Evolutionary conservation across 2,329 filamentous ascomycete genomes (phyloP).

Genomic region (Biscogniauxia marginata): DNA sequence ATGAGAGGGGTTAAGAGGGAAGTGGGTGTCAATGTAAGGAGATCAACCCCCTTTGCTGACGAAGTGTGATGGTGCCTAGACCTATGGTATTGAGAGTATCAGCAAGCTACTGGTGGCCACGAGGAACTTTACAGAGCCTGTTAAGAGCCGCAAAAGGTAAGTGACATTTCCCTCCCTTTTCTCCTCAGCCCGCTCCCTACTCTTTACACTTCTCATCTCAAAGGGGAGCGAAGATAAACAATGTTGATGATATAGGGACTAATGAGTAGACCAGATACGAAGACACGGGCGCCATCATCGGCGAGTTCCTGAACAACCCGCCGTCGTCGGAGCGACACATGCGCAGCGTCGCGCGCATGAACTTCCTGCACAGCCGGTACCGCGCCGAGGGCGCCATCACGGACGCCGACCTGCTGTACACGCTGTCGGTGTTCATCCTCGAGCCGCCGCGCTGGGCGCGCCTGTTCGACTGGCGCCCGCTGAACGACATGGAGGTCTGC

Average conservation of each 20-base stretch:
- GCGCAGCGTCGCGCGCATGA: constrained; percentile 37
- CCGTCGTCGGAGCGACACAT: constrained; percentile 36
- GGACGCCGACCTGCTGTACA: constrained; percentile 40
- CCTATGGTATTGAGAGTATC: constrained; percentile 34
- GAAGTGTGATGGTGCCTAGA: constrained; percentile 16
- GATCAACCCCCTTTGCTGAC: neutral
- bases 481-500: constrained; percentile 67
- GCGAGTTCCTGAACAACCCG: constrained; percentile 34
- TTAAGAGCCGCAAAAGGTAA: constrained; percentile 32
- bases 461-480: constrained; percentile 66
- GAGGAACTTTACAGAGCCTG: constrained; percentile 31
- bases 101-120: constrained; percentile 31
- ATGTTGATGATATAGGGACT: neutral
- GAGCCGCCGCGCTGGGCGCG: constrained; percentile 65
- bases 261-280: constrained; percentile 25
- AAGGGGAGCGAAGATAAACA: neutral
- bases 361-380: constrained; percentile 39
- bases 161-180: neutral
- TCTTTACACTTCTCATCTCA: neutral
- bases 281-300: constrained; percentile 32
- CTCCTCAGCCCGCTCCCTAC: neutral
- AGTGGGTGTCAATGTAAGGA: neutral
- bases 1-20: too few relatives aligned
- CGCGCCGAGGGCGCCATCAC: constrained; percentile 34
- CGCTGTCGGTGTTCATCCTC: constrained; percentile 57